phyloP scores from a whole-genome alignment of 768 basidiomycete species.

The Xerocomus spinulosus region DNA sequence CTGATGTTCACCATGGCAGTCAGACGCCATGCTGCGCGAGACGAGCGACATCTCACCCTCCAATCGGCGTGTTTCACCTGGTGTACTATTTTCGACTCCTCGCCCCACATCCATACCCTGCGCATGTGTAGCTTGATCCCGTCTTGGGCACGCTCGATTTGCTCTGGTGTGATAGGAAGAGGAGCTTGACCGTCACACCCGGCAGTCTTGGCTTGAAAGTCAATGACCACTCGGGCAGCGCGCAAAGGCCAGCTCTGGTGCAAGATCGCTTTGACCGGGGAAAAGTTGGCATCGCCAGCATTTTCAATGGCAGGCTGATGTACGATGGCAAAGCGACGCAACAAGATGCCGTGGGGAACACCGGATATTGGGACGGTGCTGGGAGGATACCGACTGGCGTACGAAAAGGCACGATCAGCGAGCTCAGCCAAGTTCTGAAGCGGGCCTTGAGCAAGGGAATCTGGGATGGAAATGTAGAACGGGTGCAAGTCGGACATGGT shows the following conservation, averaged over 20 bases:
- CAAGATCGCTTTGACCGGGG: constrained; percentile 14
- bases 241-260: constrained; percentile 6
- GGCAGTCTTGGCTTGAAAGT: constrained; percentile 15
- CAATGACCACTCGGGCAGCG: constrained; percentile 11
- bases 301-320: constrained; percentile 6
- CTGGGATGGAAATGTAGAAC: constrained; percentile 14
- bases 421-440: constrained; percentile 17
- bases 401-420: constrained; percentile 17
- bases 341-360: not conserved
- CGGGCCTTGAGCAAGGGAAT: not conserved
- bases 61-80: constrained; percentile 5
- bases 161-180: constrained; percentile 16
- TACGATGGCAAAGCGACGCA: constrained; percentile 13
- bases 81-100: constrained; percentile 1
- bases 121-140: constrained; percentile 14
- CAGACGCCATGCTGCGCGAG: too few species aligned
- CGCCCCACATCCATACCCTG: constrained; percentile 5
- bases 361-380: not conserved
- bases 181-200: constrained; percentile 10
- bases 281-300: not conserved
- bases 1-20: constrained; percentile 2
- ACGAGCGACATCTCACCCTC: constrained; percentile 7
- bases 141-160: constrained; percentile 14
- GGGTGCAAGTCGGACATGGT: constrained; percentile 17
- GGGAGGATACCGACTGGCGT: constrained; percentile 1